Percentiles rank a stretch among this genome's conserved stretches.
Conservation (phyloP, 495 filamentous ascomycete genomes). For the Penicillium argentinense region DNA sequence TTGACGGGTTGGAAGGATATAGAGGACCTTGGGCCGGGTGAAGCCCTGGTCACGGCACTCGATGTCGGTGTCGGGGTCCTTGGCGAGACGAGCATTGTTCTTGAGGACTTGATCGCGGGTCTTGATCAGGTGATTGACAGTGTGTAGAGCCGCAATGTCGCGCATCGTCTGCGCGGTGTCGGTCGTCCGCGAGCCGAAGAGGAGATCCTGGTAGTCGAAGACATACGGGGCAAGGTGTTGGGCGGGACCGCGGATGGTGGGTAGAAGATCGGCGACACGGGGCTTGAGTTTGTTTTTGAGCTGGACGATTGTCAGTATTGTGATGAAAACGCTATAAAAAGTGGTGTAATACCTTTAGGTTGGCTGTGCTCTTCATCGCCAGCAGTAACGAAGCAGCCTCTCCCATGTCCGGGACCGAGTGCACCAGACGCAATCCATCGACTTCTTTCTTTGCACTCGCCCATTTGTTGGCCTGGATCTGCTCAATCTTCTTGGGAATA, state of each 20-base stretch:
- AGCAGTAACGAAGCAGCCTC: constrained; percentile 30
- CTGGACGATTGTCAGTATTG: constrained; percentile 19
- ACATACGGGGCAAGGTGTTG: constrained; percentile 43
- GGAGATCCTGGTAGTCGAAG: constrained; percentile 76
- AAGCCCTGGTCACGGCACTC: constrained; percentile 95
- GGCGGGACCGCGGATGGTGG: constrained; percentile 31
- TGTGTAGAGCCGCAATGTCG: constrained; percentile 75
- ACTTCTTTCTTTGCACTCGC: constrained; percentile 37
- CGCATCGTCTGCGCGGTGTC: constrained; percentile 65
- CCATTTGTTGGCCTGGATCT: constrained; percentile 59
- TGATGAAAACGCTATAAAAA: not conserved
- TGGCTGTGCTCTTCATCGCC: constrained; percentile 35
- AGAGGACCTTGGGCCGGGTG: constrained; percentile 87
- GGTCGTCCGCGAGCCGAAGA: constrained; percentile 70
- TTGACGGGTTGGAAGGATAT: constrained; percentile 83
- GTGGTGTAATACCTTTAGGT: constrained; percentile 32
- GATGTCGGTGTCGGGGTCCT: constrained; percentile 58
- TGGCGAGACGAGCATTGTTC: constrained; percentile 76
- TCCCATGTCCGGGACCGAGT: constrained; percentile 38
- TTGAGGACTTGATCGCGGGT: constrained; percentile 90
- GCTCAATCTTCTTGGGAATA: constrained; percentile 53
- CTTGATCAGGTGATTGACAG: constrained; percentile 88
- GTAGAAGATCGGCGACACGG: constrained; percentile 34
- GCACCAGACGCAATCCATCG: constrained; percentile 47
- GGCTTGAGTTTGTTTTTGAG: constrained; percentile 48